phyloP scores from a whole-genome alignment of 164 flowering plant species.

The Berberis vulgaris region DNA sequence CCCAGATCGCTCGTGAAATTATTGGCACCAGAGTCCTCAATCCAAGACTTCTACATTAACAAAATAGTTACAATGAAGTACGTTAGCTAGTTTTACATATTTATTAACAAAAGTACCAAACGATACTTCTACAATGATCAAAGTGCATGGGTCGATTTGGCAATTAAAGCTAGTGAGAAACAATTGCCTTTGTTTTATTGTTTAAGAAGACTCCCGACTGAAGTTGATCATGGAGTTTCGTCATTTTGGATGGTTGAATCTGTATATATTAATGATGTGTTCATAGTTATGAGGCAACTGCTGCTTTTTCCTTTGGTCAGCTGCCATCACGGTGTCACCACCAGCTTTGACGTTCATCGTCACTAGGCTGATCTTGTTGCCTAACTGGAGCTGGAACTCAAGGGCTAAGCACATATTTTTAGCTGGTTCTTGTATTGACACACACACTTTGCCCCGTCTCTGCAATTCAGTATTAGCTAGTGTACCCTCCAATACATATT shows the following conservation, averaged over 20 bases:
- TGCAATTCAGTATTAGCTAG: too few species aligned
- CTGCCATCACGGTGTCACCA: too few species aligned
- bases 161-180: not conserved
- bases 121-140: too few species aligned
- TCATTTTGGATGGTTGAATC: not conserved
- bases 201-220: not conserved
- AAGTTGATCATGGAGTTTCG: not conserved
- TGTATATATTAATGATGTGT: not conserved
- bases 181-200: not conserved
- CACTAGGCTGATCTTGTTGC: too few species aligned
- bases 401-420: too few species aligned
- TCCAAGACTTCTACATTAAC: constrained; percentile 48
- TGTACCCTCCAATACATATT: too few species aligned
- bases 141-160: too few species aligned
- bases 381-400: too few species aligned
- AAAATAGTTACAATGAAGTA: constrained; percentile 29
- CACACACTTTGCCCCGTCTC: too few species aligned
- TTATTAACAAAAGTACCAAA: not conserved
- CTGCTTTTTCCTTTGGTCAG: too few species aligned
- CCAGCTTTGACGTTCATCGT: too few species aligned
- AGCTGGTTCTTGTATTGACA: too few species aligned
- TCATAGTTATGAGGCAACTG: not conserved
- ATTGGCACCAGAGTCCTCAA: constrained; percentile 38
- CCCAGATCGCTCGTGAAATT: constrained; percentile 53
- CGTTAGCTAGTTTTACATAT: constrained; percentile 29